Evolutionary conservation across 495 filamentous ascomycete species (phyloP), one percentile per base, ranked within the genome.

Genomic region (Talaromyces thailandensis): DNA sequence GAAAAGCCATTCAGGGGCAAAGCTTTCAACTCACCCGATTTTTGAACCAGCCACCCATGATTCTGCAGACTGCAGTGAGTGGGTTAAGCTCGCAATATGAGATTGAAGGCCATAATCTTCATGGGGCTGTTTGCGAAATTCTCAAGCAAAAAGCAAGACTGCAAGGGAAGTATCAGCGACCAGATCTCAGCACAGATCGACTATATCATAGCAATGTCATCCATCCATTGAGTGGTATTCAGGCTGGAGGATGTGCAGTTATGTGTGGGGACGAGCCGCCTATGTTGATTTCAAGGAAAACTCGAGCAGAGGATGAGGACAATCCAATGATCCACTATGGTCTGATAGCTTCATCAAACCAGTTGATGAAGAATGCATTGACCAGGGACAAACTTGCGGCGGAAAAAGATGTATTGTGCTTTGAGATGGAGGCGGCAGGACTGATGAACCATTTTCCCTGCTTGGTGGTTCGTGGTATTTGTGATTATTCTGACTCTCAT

Each of bases 381-480:
- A 35, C 45, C n/a, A 65, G 68, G n/a, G 67, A 70, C 31, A 63
- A 56, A 56, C 62, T 77, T 63, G 71, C 71, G 14, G 68, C 64
- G n/a, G 70, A 75, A 43, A 69, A 70, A 45, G 64, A 56, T 35
- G 70, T 73, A 14, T 25, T 74, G 12, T 75, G 67, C 37, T 74
- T 74, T 64, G 24, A 62, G 58, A 77, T 75, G 71, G 74, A 77
- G 62, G 71, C 70, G 11, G 69, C 71, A n/a, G 71, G 71, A 1
- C 43, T 73, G 21, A 71, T 70, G 65, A 68, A 73, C 35, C 9
- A 62, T 25, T 72, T 76, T 57, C 73, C 72, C 1, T 76, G 73
- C 37, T 56, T 75, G 1, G 69, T 73, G 0, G 72, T 76, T 24
- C 68, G 70, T 0, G 75, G 75, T 1, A 74, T 75, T 21, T 73